These are phyloP conservation scores for Laetiporus sulphureus DNA, from an alignment of 1,284 basidiomycete genomes.

Conservation along the genomic window DNA sequence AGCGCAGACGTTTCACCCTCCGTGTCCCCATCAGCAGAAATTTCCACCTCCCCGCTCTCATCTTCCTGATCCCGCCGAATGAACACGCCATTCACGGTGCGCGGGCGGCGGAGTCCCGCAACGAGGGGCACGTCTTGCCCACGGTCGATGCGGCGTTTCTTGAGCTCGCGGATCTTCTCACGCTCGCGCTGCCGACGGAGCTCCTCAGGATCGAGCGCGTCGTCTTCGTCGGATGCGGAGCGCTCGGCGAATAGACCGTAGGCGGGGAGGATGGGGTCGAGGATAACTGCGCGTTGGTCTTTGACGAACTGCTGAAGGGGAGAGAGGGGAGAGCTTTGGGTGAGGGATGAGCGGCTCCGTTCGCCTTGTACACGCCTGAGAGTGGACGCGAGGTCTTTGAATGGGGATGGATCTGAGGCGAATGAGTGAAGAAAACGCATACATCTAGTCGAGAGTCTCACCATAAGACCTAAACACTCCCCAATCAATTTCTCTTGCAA, in stretches of 20 bases:
- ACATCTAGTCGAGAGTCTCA: constrained; percentile 20
- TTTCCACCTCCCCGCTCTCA: constrained; percentile 54
- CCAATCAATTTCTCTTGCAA: constrained; percentile 47
- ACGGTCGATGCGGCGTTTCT: constrained; percentile 40
- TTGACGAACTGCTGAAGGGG: constrained; percentile 57
- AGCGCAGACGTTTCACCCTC: neutral
- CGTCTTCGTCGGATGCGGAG: constrained; percentile 35
- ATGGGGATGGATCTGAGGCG: constrained; percentile 35
- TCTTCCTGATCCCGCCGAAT: constrained; percentile 50
- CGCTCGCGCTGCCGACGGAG: constrained; percentile 37
- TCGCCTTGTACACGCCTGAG: constrained; percentile 30
- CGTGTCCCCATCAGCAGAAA: constrained; percentile 23
- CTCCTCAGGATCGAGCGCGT: constrained; percentile 33
- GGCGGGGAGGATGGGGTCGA: constrained; percentile 54
- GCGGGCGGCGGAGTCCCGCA: constrained; percentile 22
- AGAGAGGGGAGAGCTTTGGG: constrained; percentile 44
- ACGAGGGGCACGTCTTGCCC: constrained; percentile 13
- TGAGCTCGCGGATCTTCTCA: constrained; percentile 49
- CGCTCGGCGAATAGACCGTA: constrained; percentile 25
- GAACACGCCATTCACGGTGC: constrained; percentile 33
- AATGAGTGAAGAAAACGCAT: neutral
- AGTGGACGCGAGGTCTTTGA: constrained; percentile 37
- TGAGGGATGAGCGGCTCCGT: constrained; percentile 30
- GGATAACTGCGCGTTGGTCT: constrained; percentile 39
- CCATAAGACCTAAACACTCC: constrained; percentile 39